phyloP scores from a whole-genome alignment of 2,329 filamentous ascomycete genomes.

The Macrophomina pseudophaseolina region DNA sequence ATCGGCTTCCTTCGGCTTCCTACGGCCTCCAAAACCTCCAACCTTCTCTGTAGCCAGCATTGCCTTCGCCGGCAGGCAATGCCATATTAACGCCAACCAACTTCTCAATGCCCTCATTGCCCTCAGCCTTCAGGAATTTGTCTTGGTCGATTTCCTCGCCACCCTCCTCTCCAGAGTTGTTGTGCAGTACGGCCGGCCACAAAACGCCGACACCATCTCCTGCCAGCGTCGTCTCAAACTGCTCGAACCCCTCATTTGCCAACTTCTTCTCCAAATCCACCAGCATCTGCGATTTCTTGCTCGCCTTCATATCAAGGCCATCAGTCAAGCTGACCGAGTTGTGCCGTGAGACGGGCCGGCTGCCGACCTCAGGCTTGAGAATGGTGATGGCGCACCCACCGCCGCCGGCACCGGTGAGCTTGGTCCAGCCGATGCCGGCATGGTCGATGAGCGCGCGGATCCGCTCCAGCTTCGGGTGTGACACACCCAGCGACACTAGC shows the following conservation, averaged over 20 bases:
- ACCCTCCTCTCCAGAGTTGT: slow-evolving; percentile 78
- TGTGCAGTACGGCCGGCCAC: slow-evolving; percentile 89
- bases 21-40: slow-evolving; percentile 49
- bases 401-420: slow-evolving; percentile 92
- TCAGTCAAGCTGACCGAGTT: not conserved
- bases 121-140: slow-evolving; percentile 82
- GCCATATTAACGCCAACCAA: slow-evolving; percentile 72
- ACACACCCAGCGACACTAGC: slow-evolving; percentile 88
- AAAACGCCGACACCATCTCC: slow-evolving; percentile 94
- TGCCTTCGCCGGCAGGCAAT: slow-evolving; percentile 28
- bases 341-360: slow-evolving; percentile 27
- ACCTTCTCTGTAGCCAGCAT: slow-evolving; percentile 40
- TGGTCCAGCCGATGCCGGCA: slow-evolving; percentile 92
- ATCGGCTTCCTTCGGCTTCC: not conserved
- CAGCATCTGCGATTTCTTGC: slow-evolving; percentile 56
- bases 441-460: slow-evolving; percentile 85
- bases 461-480: slow-evolving; percentile 89
- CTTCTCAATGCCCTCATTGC: slow-evolving; percentile 82
- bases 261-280: slow-evolving; percentile 67
- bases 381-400: slow-evolving; percentile 95
- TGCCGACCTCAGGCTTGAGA: slow-evolving; percentile 65
- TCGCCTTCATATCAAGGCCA: slow-evolving; percentile 44
- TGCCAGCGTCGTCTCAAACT: slow-evolving; percentile 87
- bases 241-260: slow-evolving; percentile 69
- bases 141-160: slow-evolving; percentile 94